phyloP scores from a whole-genome alignment of 2,329 filamentous ascomycete species.

The Xylaria sp. region DNA sequence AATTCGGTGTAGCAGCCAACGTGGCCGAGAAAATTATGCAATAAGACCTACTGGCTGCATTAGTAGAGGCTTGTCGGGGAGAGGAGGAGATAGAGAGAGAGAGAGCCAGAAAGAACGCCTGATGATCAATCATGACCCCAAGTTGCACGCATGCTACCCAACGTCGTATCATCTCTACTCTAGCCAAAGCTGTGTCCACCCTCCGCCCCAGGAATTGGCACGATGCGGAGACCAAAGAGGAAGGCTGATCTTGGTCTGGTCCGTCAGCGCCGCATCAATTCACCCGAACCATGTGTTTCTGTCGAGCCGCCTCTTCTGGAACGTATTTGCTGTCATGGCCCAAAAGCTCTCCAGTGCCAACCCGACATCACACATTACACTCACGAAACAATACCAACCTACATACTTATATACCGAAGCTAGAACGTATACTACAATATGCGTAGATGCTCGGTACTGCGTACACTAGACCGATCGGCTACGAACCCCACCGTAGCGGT shows the following conservation, averaged over 20 bases:
- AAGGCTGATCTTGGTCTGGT: slow-evolving; percentile 5
- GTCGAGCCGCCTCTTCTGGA: slow-evolving; percentile 1
- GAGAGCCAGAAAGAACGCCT: slow-evolving; percentile 9
- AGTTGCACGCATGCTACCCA: slow-evolving; percentile 29
- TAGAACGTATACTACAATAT: too few relatives aligned
- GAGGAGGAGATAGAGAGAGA: background rate
- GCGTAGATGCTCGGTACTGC: too few relatives aligned
- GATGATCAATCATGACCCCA: slow-evolving; percentile 26
- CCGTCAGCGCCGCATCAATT: slow-evolving; percentile 29
- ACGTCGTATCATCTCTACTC: slow-evolving; percentile 22
- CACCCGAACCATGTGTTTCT: slow-evolving; percentile 20
- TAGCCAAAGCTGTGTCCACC: slow-evolving; percentile 14
- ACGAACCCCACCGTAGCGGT: background rate
- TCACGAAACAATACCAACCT: too few relatives aligned
- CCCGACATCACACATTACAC: slow-evolving; percentile 8
- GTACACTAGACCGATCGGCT: background rate
- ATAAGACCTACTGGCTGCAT: background rate
- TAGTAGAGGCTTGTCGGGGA: background rate
- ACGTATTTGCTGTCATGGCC: slow-evolving; percentile 2
- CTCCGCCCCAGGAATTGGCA: slow-evolving; percentile 21
- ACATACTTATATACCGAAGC: too few relatives aligned
- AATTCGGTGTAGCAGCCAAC: slow-evolving; percentile 27
- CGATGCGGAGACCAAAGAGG: background rate
- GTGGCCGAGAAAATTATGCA: background rate
- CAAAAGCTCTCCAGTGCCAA: slow-evolving; percentile 10